Conservation (phyloP, 306 rosid genomes). For the Vicia villosa region DNA sequence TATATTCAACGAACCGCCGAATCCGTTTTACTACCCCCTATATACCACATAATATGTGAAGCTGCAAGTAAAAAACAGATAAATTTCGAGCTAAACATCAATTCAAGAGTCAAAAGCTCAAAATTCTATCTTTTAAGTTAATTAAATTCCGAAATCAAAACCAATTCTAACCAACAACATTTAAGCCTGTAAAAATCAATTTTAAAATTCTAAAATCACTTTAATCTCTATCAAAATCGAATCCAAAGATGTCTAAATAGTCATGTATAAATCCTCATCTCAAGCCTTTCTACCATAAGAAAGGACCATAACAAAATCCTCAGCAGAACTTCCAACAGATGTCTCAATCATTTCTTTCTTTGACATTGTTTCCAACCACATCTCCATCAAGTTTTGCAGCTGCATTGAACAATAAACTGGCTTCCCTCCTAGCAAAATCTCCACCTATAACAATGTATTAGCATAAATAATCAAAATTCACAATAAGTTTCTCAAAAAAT, state of each 20-base stretch:
- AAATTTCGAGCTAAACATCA: background rate
- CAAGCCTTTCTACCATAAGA: constrained; percentile 48
- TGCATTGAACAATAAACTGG: constrained; percentile 49
- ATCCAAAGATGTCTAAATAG: background rate
- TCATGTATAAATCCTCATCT: background rate
- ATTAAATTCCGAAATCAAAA: background rate
- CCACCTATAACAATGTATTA: constrained; percentile 50
- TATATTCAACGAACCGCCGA: no score
- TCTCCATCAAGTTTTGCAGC: constrained; percentile 47
- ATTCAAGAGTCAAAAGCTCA: background rate
- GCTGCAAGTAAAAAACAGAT: background rate
- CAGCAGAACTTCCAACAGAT: constrained; percentile 55
- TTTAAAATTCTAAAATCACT: background rate
- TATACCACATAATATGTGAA: no score
- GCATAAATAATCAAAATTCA: background rate
- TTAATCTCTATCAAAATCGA: no score
- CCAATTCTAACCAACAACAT: background rate
- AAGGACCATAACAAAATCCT: constrained; percentile 69
- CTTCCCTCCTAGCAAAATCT: constrained; percentile 48
- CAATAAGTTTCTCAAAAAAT: constrained; percentile 16
- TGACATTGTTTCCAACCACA: constrained; percentile 55
- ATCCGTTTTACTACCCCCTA: no score
- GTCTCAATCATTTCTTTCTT: constrained; percentile 35
- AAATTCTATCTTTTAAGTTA: background rate
- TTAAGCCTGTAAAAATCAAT: background rate